phyloP scores from a whole-genome alignment of 106 monocot genomes.

The Allium fistulosum region DNA sequence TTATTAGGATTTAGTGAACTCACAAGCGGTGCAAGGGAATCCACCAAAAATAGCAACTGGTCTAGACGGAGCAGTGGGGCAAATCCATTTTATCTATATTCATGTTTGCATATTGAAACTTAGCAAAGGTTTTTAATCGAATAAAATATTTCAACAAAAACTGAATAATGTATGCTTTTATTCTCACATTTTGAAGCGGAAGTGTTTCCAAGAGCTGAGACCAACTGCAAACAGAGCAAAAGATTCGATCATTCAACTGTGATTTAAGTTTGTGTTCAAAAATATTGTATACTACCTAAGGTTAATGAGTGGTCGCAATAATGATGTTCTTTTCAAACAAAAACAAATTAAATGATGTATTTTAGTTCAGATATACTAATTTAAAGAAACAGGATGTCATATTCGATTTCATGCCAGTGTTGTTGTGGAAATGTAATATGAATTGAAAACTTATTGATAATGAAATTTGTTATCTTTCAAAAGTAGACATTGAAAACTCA shows the following conservation, averaged over 20 bases:
- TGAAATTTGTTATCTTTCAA: too few species aligned
- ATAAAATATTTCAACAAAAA: conserved; percentile 1
- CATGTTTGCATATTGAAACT: not conserved
- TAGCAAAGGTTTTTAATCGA: not conserved
- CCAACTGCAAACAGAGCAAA: conserved; percentile 53
- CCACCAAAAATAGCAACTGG: conserved; percentile 85
- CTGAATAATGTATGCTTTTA: not conserved
- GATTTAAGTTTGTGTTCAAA: too few species aligned
- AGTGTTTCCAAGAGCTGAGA: conserved; percentile 85
- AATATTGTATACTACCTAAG: not conserved
- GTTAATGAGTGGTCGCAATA: not conserved
- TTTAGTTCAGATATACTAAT: too few species aligned
- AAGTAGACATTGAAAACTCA: not conserved
- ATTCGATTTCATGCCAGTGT: too few species aligned
- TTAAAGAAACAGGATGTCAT: too few species aligned
- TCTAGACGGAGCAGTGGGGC: conserved; percentile 88
- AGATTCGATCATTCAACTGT: not conserved
- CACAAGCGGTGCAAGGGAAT: conserved; percentile 92
- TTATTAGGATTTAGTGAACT: not conserved
- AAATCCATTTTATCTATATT: conserved; percentile 95
- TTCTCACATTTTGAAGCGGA: conserved; percentile 89
- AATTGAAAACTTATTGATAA: too few species aligned
- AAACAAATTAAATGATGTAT: not conserved
- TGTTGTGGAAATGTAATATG: too few species aligned
- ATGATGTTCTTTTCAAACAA: not conserved